Conservation (phyloP, 306 rosid genomes). For the Fragaria nilgerrensis region DNA sequence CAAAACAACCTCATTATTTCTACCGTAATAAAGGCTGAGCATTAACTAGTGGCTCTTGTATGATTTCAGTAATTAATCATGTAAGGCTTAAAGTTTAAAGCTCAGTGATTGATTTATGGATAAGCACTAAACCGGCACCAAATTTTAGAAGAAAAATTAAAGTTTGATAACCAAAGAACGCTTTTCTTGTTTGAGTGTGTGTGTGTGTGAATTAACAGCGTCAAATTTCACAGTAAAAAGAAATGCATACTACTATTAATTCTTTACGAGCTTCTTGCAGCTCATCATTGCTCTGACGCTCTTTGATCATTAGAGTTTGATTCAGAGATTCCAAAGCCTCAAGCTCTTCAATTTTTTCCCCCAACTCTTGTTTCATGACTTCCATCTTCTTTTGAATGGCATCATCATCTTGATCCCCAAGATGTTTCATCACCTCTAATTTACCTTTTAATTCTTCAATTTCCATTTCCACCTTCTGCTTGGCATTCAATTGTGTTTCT, state of each 20-base stretch:
- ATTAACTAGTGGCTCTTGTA: neutral
- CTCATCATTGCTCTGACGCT: constrained; percentile 95
- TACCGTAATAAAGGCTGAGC: neutral
- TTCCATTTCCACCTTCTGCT: constrained; percentile 94
- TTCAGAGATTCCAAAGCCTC: constrained; percentile 49
- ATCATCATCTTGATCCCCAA: constrained; percentile 82
- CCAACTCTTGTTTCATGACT: constrained; percentile 66
- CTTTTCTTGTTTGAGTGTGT: neutral
- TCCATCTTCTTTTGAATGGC: constrained; percentile 73
- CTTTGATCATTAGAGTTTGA: constrained; percentile 59
- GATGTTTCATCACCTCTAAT: constrained; percentile 91
- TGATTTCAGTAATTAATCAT: neutral
- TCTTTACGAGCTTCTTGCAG: constrained; percentile 86
- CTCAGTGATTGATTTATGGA: neutral
- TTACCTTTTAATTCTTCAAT: constrained; percentile 89
- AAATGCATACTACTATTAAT: constrained; percentile 46
- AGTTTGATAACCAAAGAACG: neutral
- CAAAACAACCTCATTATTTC: neutral
- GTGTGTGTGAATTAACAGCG: neutral
- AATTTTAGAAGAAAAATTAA: neutral
- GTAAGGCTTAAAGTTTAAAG: neutral
- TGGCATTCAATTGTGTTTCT: constrained; percentile 84
- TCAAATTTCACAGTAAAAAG: constrained; percentile 4
- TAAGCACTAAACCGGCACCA: neutral
- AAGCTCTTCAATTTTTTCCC: constrained; percentile 51